Base-by-base conservation (phyloP, 2,329 filamentous ascomycete genomes). In the Alternaria consortialis region DNA sequence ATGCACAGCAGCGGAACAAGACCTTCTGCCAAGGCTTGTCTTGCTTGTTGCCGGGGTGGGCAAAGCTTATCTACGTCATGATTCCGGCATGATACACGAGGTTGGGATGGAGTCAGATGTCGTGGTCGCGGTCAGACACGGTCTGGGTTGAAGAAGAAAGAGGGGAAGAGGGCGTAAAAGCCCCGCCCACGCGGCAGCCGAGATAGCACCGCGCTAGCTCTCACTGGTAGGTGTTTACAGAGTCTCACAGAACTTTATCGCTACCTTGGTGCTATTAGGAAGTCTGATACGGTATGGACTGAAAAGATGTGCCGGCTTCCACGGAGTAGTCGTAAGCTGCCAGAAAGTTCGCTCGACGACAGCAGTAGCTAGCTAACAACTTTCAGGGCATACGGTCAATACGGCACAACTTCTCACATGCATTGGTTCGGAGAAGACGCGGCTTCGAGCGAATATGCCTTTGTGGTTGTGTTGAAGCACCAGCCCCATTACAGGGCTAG, bases 61-160 rank as follows among this genome's bases (percentile, higher is more conserved):
- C 7, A 55, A 69, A 66, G 65, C 68, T 70, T 70, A 46, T 60
- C 27, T 42, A 70, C 70, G 64, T 72, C 66, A 72, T 71, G 42
- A 27, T 63, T 39, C 37, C 23, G 29, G 50, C 31, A 3, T 32
- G n/a, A 37, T 37, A 27, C 13, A 43, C 37, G 20, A 23, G 11
- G 23, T 15, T 58, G 39, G 34, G 31, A 47, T 7, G 25, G 13
- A 34, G 25, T 31, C 31, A 3, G n/a, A 20, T 39, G 29, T 32
- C 4, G 43, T n/a, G 54, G 31, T 54, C 37, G 31, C 20, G 37
- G 34, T 32, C 39, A 32, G 40, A 23, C 27, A 36, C 31, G 37
- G 34, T 40, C 15, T 53, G 37, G 23, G 31, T 54, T 42, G 54
- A 57, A 40, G 52, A 39, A 32, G 34, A 56, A 53, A 56, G 62